A percentile compares a stretch with the other conserved stretches of the same genome.
Conservation (phyloP, 2,329 filamentous ascomycete species). For the Scopulariopsis brevicaulis region DNA sequence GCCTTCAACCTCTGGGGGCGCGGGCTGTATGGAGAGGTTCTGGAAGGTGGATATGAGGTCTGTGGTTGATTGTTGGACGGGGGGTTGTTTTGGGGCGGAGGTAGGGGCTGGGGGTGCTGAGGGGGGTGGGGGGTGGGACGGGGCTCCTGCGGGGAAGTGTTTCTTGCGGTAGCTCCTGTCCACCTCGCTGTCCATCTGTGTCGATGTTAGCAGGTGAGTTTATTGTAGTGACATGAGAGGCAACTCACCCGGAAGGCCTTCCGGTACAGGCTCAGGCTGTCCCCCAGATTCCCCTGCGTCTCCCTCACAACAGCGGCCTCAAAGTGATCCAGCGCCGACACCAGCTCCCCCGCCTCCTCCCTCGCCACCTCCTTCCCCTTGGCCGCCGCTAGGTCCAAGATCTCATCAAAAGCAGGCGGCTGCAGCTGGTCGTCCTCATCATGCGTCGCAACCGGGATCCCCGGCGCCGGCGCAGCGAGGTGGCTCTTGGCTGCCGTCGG, state of each 20-base stretch:
- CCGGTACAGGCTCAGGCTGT: slow-evolving; percentile 79
- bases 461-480: slow-evolving; percentile 7
- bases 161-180: slow-evolving; percentile 85
- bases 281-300: slow-evolving; percentile 70
- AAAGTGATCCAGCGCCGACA: slow-evolving; percentile 82
- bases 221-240: background rate
- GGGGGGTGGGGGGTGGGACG: slow-evolving; percentile 10
- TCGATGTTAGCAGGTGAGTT: background rate
- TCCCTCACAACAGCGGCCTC: slow-evolving; percentile 88
- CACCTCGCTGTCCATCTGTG: slow-evolving; percentile 69
- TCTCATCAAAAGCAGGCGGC: slow-evolving; percentile 9
- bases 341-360: slow-evolving; percentile 31
- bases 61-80: slow-evolving; percentile 33
- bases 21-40: slow-evolving; percentile 53
- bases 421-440: slow-evolving; percentile 15
- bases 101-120: slow-evolving; percentile 13
- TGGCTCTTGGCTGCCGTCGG: slow-evolving; percentile 5
- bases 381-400: slow-evolving; percentile 5
- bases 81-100: slow-evolving; percentile 9
- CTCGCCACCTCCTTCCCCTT: slow-evolving; percentile 4
- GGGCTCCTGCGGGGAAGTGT: slow-evolving; percentile 54
- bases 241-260: slow-evolving; percentile 69
- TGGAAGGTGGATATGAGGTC: slow-evolving; percentile 72
- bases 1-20: slow-evolving; percentile 58
- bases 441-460: slow-evolving; percentile 9